Percentiles rank a stretch among this genome's conserved stretches.
Conservation (phyloP, 495 filamentous ascomycete genomes). For the Penicillium cataractarum region DNA sequence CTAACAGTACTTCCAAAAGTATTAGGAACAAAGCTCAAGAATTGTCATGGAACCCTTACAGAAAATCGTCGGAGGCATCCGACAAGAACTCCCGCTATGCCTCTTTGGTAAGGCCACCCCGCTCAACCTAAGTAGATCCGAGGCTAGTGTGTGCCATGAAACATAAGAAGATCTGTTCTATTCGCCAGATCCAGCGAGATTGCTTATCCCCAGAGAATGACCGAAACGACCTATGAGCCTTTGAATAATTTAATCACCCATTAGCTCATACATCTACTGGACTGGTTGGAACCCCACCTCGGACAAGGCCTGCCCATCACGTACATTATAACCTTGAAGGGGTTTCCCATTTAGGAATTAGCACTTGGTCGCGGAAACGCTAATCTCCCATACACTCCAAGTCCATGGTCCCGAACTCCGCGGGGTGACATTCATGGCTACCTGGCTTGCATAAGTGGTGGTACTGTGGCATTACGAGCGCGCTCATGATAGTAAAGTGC, state of each 20-base stretch:
- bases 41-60: neutral
- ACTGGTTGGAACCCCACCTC: neutral
- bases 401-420: neutral
- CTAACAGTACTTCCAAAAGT: neutral
- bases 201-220: neutral
- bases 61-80: neutral
- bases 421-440: constrained; percentile 2
- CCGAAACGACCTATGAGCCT: constrained; percentile 4
- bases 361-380: neutral
- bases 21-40: neutral
- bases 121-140: neutral
- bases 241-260: neutral
- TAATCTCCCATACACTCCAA: neutral
- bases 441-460: constrained; percentile 5
- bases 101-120: constrained; percentile 1
- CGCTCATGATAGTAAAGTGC: neutral
- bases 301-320: neutral
- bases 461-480: constrained; percentile 1
- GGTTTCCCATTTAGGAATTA: neutral
- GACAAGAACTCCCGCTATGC: neutral
- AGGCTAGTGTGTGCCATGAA: neutral
- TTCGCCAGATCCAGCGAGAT: neutral
- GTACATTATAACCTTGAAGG: neutral
- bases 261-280: neutral
- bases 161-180: neutral